Evolutionary conservation across 2,329 filamentous ascomycete genomes (phyloP), one percentile per base, ranked within the genome.

Genomic region (Exophiala aquamarina): DNA sequence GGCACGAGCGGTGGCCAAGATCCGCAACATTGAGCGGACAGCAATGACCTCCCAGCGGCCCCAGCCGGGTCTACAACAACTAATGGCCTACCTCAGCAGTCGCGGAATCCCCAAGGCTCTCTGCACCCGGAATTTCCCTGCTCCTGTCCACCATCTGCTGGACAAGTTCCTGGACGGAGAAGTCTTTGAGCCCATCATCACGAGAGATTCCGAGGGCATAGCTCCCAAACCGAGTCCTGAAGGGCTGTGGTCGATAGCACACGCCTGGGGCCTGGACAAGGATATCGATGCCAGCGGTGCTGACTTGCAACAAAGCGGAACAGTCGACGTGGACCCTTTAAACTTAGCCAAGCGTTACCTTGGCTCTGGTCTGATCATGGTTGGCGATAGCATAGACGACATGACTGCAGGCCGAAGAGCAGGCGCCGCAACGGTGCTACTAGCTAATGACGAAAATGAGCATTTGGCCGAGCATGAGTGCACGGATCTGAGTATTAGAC

Each of bases 111-210:
- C 74, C 58, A 93, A 94, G 67, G 92, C 81, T 13, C 90, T 97
- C 55, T 96, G 91, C 70, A 97, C 93, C 2, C 80, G 93, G 62
- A 97, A 98, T 72, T 97, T 96, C 62, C 88, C 92, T 73, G 59
- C 66, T 13, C 71, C 71, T 1, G 71, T 74, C 18, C 62, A 60
- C 19, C 66, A 72, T 59, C 62, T 74, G 36, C 58, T 57, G 32
- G 41, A 47, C 17, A 58, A 38, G 15, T 47, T 50, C 41, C 34
- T 59, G 44, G 41, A 47, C 10, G 58, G 50, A 23, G 45, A 54
- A 17, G 40, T 23, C 23, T 59, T 60, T 38, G 38, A 53, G 9
- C 54, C 55, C 14, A 49, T 60, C 37, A 50, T 59, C 15, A 59
- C 58, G n/a, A 34, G 58, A 9, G 58, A 60, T 23, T 55, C 55